These are phyloP conservation scores for Aspergillus arachidicola DNA, from an alignment of 2,329 filamentous ascomycete genomes.

Conservation along the genomic window DNA sequence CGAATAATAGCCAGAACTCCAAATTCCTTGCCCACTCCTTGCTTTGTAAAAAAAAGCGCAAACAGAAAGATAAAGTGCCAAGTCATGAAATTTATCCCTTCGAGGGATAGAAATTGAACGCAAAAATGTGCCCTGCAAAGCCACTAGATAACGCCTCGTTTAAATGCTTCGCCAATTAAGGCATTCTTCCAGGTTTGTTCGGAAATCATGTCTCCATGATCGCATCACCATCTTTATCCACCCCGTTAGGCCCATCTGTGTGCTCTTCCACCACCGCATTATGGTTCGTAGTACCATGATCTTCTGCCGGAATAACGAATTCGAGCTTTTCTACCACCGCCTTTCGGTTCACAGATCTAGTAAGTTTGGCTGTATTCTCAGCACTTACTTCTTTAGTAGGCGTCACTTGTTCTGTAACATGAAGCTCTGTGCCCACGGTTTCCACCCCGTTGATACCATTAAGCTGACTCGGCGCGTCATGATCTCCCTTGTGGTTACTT, in stretches of 20 bases:
- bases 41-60: constrained; percentile 24
- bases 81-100: constrained; percentile 11
- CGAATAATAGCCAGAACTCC: constrained; percentile 12
- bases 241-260: constrained; percentile 24
- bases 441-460: constrained; percentile 19
- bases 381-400: constrained; percentile 20
- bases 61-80: constrained; percentile 12
- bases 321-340: constrained; percentile 27
- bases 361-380: constrained; percentile 19
- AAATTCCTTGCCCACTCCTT: constrained; percentile 26
- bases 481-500: constrained; percentile 33
- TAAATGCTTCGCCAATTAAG: neutral
- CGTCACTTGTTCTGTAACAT: constrained; percentile 7
- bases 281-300: constrained; percentile 18
- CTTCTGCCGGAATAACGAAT: constrained; percentile 32
- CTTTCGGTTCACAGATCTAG: constrained; percentile 24
- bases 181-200: neutral
- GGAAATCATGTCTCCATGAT: constrained; percentile 34
- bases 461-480: constrained; percentile 1
- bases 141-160: constrained; percentile 5
- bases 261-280: constrained; percentile 17
- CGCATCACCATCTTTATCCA: constrained; percentile 32
- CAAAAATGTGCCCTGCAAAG: constrained; percentile 4
- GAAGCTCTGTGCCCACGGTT: constrained; percentile 5
- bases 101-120: constrained; percentile 1